phyloP scores from a whole-genome alignment of 495 filamentous ascomycete genomes.

The Extremus antarcticus region DNA sequence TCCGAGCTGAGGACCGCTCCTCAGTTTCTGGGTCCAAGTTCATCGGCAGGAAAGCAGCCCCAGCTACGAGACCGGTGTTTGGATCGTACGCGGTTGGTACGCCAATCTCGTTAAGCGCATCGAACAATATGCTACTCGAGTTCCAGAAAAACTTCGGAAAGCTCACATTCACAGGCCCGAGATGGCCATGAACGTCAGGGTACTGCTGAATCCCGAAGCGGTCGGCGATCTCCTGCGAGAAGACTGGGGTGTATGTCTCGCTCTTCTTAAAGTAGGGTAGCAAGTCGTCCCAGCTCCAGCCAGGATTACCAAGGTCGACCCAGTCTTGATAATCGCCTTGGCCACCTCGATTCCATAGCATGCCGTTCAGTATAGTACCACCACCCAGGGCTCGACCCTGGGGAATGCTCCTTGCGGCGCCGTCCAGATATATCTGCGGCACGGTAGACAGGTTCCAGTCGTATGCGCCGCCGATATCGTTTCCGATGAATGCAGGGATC shows the following conservation, averaged over 20 bases:
- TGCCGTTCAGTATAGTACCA: slow-evolving; percentile 21
- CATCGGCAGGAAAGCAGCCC: slow-evolving; percentile 19
- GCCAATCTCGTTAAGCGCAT: slow-evolving; percentile 18
- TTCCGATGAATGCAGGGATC: slow-evolving; percentile 18
- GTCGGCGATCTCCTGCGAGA: slow-evolving; percentile 3
- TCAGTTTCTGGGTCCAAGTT: slow-evolving; percentile 16
- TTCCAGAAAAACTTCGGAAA: slow-evolving; percentile 17
- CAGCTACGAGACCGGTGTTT: slow-evolving; percentile 15
- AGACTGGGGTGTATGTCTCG: slow-evolving; percentile 17
- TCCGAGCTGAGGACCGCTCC: slow-evolving; percentile 15
- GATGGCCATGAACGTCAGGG: slow-evolving; percentile 13
- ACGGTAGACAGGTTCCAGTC: slow-evolving; percentile 19
- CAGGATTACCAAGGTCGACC: slow-evolving; percentile 13
- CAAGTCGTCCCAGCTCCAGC: slow-evolving; percentile 20
- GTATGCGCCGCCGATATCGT: slow-evolving; percentile 15
- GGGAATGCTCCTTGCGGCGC: slow-evolving; percentile 13
- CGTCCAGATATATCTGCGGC: slow-evolving; percentile 17
- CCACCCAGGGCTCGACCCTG: slow-evolving; percentile 19
- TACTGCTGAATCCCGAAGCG: slow-evolving; percentile 16
- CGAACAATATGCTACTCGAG: slow-evolving; percentile 13
- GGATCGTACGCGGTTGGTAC: slow-evolving; percentile 22
- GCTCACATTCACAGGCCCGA: slow-evolving; percentile 17
- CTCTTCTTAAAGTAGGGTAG: slow-evolving; percentile 21
- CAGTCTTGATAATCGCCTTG: slow-evolving; percentile 17
- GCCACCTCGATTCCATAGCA: slow-evolving; percentile 21